Conservation (phyloP, 805 yeast species). For the Candida germanica region DNA sequence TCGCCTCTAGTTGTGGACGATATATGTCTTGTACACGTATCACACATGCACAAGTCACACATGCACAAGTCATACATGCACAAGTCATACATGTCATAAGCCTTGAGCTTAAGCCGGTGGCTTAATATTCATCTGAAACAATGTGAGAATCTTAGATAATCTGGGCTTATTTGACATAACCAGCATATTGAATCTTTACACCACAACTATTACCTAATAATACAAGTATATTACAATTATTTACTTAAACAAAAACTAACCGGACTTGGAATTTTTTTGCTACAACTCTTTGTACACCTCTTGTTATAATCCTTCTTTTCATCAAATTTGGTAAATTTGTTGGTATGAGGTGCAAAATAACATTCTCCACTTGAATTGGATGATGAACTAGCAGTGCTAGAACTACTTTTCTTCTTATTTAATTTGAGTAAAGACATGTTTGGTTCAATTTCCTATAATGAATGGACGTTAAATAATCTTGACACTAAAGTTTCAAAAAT, state of each 20-base stretch:
- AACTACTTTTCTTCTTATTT: slow-evolving; percentile 23
- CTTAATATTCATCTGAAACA: too few species aligned
- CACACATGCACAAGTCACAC: too few species aligned
- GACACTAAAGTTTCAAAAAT: too few species aligned
- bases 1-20: too few species aligned
- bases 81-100: too few species aligned
- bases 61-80: too few species aligned
- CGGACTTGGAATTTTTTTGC: slow-evolving; percentile 26
- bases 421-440: slow-evolving; percentile 18
- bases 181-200: too few species aligned
- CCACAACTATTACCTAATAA: slow-evolving; percentile 6
- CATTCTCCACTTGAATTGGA: slow-evolving; percentile 10
- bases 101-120: too few species aligned
- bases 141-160: too few species aligned
- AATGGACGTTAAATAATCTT: not conserved
- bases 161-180: too few species aligned
- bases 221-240: slow-evolving; percentile 17
- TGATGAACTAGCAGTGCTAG: slow-evolving; percentile 19
- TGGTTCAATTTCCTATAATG: too few species aligned
- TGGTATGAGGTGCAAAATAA: slow-evolving; percentile 11
- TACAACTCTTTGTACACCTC: slow-evolving; percentile 29
- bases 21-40: too few species aligned
- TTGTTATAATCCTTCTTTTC: slow-evolving; percentile 45
- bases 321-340: slow-evolving; percentile 37
- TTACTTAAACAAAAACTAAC: slow-evolving; percentile 42